Percentiles rank a stretch among this genome's conserved stretches.
Conservation (phyloP, 495 filamentous ascomycete genomes). For the Penicillium cosmopolitanum region DNA sequence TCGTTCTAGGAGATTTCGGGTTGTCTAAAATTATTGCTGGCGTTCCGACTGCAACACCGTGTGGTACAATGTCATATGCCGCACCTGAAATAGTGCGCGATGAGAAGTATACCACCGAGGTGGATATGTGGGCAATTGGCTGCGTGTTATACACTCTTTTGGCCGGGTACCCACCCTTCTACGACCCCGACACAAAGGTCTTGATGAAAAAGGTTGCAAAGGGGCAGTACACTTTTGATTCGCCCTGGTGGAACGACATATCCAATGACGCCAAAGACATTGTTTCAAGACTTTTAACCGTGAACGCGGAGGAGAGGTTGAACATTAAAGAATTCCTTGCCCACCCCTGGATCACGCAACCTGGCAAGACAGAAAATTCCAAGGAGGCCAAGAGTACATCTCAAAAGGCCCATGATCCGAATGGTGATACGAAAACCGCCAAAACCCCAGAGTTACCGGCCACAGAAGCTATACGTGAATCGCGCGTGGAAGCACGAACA, state of each 20-base stretch:
- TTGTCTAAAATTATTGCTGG: slow-evolving; percentile 2
- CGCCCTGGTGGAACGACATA: slow-evolving; percentile 2
- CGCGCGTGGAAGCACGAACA: slow-evolving; percentile 79
- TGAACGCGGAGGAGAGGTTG: not conserved
- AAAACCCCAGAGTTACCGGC: not conserved
- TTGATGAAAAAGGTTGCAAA: slow-evolving; percentile 1
- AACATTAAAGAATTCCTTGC: not conserved
- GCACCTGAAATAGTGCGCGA: slow-evolving; percentile 4
- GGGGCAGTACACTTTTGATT: slow-evolving; percentile 2
- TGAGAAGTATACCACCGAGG: not conserved
- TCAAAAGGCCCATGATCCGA: not conserved
- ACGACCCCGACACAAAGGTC: slow-evolving; percentile 2
- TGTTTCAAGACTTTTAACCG: not conserved
- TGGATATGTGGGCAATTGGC: slow-evolving; percentile 4
- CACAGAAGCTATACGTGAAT: not conserved
- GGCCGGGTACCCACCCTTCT: slow-evolving; percentile 2
- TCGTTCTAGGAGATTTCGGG: not conserved
- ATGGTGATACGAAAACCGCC: not conserved
- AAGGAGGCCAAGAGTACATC: not conserved
- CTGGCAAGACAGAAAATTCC: not conserved
- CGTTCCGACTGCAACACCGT: not conserved
- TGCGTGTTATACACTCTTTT: not conserved
- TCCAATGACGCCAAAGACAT: slow-evolving; percentile 3
- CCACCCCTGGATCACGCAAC: not conserved
- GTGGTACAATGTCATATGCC: slow-evolving; percentile 1